A percentile compares a stretch with the other conserved stretches of the same genome.
phyloP scores from a whole-genome alignment of 1,284 basidiomycete species.

The Heterobasidion parviporum region DNA sequence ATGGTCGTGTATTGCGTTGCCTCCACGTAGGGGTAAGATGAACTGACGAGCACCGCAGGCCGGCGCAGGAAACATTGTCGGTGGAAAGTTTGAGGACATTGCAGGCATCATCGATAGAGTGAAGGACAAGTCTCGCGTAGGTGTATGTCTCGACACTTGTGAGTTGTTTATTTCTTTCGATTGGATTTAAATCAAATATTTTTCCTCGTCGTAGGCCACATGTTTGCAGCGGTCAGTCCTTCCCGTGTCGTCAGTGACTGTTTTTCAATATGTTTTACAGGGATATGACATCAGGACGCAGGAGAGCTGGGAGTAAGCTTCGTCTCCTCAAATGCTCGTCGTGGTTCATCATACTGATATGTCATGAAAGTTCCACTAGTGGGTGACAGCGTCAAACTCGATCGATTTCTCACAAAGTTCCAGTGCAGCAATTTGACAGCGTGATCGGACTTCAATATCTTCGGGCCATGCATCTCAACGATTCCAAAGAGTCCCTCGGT shows the following conservation, averaged over 20 bases:
- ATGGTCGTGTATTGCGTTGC: slow-evolving; percentile 44
- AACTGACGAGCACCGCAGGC: slow-evolving; percentile 36
- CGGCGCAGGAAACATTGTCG: slow-evolving; percentile 75
- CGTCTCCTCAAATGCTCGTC: not conserved
- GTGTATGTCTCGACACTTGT: slow-evolving; percentile 80
- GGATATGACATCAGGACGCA: slow-evolving; percentile 75
- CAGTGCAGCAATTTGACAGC: slow-evolving; percentile 57
- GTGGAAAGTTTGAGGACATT: slow-evolving; percentile 64
- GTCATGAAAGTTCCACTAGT: slow-evolving; percentile 2
- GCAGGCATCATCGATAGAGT: slow-evolving; percentile 66
- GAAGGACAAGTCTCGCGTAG: slow-evolving; percentile 67
- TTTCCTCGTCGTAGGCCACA: slow-evolving; percentile 48
- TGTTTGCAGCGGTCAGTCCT: slow-evolving; percentile 63
- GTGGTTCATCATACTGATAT: too few species aligned
- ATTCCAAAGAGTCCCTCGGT: slow-evolving; percentile 60
- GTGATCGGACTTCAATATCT: slow-evolving; percentile 68
- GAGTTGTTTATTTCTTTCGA: slow-evolving; percentile 23
- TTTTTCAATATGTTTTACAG: slow-evolving; percentile 22
- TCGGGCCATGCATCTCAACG: slow-evolving; percentile 80
- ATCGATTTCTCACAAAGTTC: slow-evolving; percentile 19
- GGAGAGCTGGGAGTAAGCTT: slow-evolving; percentile 56
- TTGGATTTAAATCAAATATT: slow-evolving; percentile 2
- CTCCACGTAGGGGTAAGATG: too few species aligned
- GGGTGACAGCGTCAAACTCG: slow-evolving; percentile 6
- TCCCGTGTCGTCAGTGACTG: not conserved